These are phyloP conservation scores for Carex littledalei DNA, from an alignment of 176 grass and related monocot genomes.

Conservation along the genomic window DNA sequence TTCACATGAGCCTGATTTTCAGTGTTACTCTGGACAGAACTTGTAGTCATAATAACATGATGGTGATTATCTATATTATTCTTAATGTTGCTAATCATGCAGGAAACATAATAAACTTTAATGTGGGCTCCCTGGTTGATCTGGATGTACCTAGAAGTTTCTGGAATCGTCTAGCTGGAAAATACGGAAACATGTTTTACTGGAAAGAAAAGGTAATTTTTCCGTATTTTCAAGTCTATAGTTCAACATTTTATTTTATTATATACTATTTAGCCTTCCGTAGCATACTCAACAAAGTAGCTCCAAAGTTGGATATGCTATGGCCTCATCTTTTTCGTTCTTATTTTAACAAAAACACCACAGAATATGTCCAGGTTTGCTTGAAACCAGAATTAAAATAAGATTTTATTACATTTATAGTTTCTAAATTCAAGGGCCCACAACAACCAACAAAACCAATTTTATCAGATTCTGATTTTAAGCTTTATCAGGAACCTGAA, in stretches of 20 bases:
- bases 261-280: neutral
- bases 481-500: neutral
- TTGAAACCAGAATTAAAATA: neutral
- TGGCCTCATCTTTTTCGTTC: neutral
- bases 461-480: neutral
- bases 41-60: neutral
- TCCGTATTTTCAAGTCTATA: neutral
- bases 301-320: neutral
- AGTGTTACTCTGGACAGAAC: neutral
- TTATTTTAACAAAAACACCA: neutral
- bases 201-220: slow-evolving; percentile 92
- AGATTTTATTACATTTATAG: neutral
- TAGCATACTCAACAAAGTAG: neutral
- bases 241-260: neutral
- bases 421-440: neutral
- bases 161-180: slow-evolving; percentile 80
- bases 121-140: slow-evolving; percentile 81
- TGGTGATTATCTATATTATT: neutral
- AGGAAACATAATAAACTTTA: slow-evolving; percentile 97
- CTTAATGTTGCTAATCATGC: slow-evolving; percentile 12
- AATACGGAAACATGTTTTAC: slow-evolving; percentile 95
- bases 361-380: neutral
- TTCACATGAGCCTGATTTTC: neutral
- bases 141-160: slow-evolving; percentile 77
- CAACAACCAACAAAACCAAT: neutral